These are phyloP conservation scores for Alectoria sarmentosa DNA, from an alignment of 495 filamentous ascomycete species.

Conservation along the genomic window DNA sequence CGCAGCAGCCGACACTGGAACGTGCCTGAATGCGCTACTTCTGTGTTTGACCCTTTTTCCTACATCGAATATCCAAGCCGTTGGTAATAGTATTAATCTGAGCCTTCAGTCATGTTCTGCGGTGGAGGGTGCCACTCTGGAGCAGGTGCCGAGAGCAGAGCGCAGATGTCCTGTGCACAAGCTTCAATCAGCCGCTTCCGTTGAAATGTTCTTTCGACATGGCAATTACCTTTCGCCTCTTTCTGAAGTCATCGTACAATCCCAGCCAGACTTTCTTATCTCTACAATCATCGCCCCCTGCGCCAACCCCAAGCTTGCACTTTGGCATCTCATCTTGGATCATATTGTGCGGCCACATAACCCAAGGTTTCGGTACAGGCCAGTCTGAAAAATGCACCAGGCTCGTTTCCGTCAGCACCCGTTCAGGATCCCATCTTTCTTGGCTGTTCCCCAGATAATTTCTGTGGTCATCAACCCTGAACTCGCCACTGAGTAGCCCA, in stretches of 20 bases:
- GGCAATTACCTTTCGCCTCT: constrained; percentile 47
- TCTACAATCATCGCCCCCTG: constrained; percentile 45
- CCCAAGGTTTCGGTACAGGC: constrained; percentile 69
- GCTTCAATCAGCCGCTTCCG: neutral
- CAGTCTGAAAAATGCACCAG: constrained; percentile 77
- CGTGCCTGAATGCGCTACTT: neutral
- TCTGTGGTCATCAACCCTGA: constrained; percentile 50
- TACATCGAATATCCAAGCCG: neutral
- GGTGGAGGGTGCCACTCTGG: constrained; percentile 33
- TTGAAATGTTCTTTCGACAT: neutral
- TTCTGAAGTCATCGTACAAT: constrained; percentile 62
- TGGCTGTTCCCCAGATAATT: constrained; percentile 56
- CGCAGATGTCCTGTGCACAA: constrained; percentile 38
- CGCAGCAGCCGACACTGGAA: neutral
- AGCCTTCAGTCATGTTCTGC: constrained; percentile 1
- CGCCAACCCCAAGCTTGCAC: constrained; percentile 41
- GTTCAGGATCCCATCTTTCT: constrained; percentile 62
- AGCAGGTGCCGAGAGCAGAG: constrained; percentile 42
- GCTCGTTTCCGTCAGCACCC: constrained; percentile 57
- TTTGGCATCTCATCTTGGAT: constrained; percentile 52
- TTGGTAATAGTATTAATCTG: neutral
- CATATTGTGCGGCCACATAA: constrained; percentile 50
- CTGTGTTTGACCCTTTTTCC: neutral
- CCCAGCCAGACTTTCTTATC: constrained; percentile 62
- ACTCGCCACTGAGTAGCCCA: constrained; percentile 63